Base-by-base conservation (phyloP, 164 flowering plant species). In the Houttuynia cordata region DNA sequence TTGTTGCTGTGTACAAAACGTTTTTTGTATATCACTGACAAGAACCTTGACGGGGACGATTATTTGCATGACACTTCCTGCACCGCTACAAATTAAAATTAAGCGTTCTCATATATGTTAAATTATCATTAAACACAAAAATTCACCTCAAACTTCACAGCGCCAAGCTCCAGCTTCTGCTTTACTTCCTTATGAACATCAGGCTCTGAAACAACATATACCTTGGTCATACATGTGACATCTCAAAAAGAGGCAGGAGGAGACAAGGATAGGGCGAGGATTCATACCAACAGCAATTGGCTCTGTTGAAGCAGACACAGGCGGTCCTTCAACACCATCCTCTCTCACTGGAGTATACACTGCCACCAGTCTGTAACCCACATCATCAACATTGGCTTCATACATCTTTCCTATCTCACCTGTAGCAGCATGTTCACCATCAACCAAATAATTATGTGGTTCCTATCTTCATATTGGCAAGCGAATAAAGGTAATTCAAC, bases 341-440 rank as follows among this genome's bases (percentile, higher is more conserved):
- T 91, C 99, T 67, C 97, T 77, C 30, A 91, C 76, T 24, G 99
- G 97, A 65, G 97, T 90, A 73, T 88, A 93, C 22, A 93, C 63
- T 22, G 83, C 97, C 22, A 93, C 99, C 58, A 93, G 71, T 72
- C 97, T 80, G 67, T 94, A 94, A 7, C 99, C 96, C 54, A 91
- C 99, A 71, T 94, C 99, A 69, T 93, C 99, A 64, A 91, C 99
- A 80, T 91, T 86, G 56, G 96, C 89, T 81, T 94, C 97, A 62
- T 88, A 94, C 96, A 88, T 94, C 71, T 85, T 81, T 49, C 95
- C 96, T 21, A 74, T 77, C 76, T 94, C 97, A 58, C 97, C 99
- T 94, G 91, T 64, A 77, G 65, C 9, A 67, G 19, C 4, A 39
- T 9, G 13, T 42, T 63, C 42, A 2, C 37, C 6, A 39, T 58